Evolutionary conservation across 225 moss, liverwort and hornwort species (phyloP), one percentile per base, ranked within the genome.

Genomic region (Asterella californica): DNA sequence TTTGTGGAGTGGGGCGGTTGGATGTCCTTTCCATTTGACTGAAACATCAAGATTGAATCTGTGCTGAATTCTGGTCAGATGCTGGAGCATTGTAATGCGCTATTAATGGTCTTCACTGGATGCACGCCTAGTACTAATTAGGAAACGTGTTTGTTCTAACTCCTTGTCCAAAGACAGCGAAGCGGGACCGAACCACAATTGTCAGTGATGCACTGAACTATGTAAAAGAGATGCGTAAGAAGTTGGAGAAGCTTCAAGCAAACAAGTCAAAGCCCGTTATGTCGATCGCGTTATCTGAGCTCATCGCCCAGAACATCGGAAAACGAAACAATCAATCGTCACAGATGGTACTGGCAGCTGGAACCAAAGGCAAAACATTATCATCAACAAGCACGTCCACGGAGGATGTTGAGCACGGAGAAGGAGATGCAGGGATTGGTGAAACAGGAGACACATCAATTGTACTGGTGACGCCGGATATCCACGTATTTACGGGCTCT

Each of bases 161-260:
- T 63, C 46, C 29, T 54, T 79, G 79, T 70, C 34, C 34, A 70
- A 33, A 79, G 79, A 79, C 79, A 79, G 79, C 79, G 48, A 79
- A 79, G 79, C 79, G 79, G 68, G 79, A 79, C 70, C 68, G 79
- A 22, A 79, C 79, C 0, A 70, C 79, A 34, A 79, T 79, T 38
- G 79, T 79, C 12, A 70, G 70, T 32, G 79, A 79, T 36, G 67
- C 79, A 69, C 52, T 79, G 49, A 70, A 79, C 55, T 79, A 79
- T 50, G 79, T 79, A 52, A 79, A 79, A 42, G 79, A 79, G 54
- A 50, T 79, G 79, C 67, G 79, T 34, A 79, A 70, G 79, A 79
- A 79, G 79, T 42, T 79, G 53, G 79, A 79, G 79, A 79, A 69
- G 38, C 68, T 79, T 50, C 68, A 70, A 52, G 52, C 49, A 3